phyloP scores from a whole-genome alignment of 2,329 filamentous ascomycete species.

The Nigrospora osmanthi region DNA sequence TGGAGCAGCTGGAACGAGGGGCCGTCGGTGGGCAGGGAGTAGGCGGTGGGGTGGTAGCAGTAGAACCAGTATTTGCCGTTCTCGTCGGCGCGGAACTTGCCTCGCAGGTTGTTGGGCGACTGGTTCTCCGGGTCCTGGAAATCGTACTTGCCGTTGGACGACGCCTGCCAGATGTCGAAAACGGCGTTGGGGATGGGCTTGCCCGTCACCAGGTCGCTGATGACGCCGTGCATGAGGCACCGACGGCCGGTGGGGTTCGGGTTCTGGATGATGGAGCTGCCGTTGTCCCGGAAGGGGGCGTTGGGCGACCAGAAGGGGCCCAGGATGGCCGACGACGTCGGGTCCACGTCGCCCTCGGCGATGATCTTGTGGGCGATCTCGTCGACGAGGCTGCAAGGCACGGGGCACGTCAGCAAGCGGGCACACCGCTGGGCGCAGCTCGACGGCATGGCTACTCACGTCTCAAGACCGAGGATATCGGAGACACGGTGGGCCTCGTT shows the following conservation, averaged over 20 bases:
- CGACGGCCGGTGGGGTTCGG: constrained; percentile 48
- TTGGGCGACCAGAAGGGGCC: constrained; percentile 74
- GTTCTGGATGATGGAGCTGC: constrained; percentile 59
- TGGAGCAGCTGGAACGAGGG: constrained; percentile 31
- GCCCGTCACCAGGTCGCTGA: constrained; percentile 32
- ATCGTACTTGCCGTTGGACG: constrained; percentile 68
- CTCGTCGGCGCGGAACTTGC: constrained; percentile 65
- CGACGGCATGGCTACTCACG: constrained; percentile 33
- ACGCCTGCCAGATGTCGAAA: constrained; percentile 74
- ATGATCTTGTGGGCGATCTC: constrained; percentile 59
- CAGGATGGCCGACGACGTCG: constrained; percentile 70
- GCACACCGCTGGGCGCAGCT: too few relatives aligned
- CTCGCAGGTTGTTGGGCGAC: constrained; percentile 65
- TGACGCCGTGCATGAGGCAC: constrained; percentile 61
- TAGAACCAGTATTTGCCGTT: constrained; percentile 67
- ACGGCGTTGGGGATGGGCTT: constrained; percentile 60
- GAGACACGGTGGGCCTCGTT: constrained; percentile 70
- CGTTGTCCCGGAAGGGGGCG: constrained; percentile 63
- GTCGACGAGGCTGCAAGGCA: constrained; percentile 45
- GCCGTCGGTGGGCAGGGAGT: constrained; percentile 61
- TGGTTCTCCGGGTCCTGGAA: constrained; percentile 68
- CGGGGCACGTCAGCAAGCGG: neutral
- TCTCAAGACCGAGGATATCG: constrained; percentile 68
- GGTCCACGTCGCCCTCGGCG: constrained; percentile 51
- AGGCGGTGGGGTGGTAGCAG: constrained; percentile 67